A percentile compares a stretch with the other conserved stretches of the same genome.
Conservation (phyloP, 2,329 filamentous ascomycete genomes). For the Penicillium sp. region DNA sequence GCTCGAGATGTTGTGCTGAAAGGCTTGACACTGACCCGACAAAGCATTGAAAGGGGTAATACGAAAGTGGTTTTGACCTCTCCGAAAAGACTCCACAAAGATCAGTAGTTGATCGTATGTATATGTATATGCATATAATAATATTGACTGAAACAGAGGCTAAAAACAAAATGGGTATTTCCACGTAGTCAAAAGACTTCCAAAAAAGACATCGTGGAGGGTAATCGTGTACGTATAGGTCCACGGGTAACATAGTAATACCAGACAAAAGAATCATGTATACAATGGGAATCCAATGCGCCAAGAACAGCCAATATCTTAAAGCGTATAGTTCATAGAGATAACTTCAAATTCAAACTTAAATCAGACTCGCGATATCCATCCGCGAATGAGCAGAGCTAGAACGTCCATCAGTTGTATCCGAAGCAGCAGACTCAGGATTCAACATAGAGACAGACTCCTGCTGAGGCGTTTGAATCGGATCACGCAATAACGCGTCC, state of each 20-base stretch:
- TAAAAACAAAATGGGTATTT: conserved; percentile 3
- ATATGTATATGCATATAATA: neutral
- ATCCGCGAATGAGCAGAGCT: conserved; percentile 43
- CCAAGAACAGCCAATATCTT: neutral
- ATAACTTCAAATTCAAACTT: conserved; percentile 3
- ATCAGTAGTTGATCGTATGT: too few relatives aligned
- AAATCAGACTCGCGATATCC: conserved; percentile 51
- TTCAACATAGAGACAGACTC: conserved; percentile 20
- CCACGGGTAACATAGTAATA: neutral
- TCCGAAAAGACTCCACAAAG: too few relatives aligned
- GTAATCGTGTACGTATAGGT: neutral
- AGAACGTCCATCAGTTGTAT: conserved; percentile 26
- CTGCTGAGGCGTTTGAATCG: conserved; percentile 14
- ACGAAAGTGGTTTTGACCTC: too few relatives aligned
- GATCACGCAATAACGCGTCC: neutral
- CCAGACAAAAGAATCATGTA: neutral
- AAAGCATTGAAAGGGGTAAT: too few relatives aligned
- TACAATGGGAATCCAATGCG: neutral
- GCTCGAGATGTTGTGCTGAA: too few relatives aligned
- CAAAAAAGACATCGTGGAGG: neutral
- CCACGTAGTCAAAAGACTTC: neutral
- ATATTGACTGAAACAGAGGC: neutral
- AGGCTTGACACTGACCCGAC: too few relatives aligned
- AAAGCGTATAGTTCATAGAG: neutral
- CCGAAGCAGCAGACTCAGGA: conserved; percentile 24